Conservation (phyloP, 768 basidiomycete genomes). For the Lyophyllum atratum region DNA sequence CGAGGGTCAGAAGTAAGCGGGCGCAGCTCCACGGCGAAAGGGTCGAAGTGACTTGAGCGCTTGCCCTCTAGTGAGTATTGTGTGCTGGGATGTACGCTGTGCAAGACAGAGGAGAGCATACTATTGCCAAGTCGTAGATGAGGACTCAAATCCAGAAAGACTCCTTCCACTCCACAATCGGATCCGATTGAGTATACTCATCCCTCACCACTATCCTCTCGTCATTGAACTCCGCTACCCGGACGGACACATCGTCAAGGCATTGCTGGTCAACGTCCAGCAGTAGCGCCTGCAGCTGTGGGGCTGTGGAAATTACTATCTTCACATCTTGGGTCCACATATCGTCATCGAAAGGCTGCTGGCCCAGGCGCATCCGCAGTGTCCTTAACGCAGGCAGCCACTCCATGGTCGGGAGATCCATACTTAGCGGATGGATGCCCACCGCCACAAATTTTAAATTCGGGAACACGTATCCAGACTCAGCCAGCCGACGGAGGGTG, state of each 20-base stretch:
- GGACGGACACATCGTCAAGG: neutral
- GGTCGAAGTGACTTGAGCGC: too few species aligned
- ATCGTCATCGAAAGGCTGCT: neutral
- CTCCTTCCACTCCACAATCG: neutral
- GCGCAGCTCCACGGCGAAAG: too few species aligned
- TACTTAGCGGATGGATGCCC: neutral
- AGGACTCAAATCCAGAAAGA: neutral
- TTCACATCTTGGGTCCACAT: neutral
- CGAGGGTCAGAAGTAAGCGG: too few species aligned
- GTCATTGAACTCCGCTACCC: neutral
- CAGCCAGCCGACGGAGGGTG: neutral
- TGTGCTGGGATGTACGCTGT: too few species aligned
- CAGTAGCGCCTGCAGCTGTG: neutral
- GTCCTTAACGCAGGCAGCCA: neutral
- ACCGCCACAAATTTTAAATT: neutral
- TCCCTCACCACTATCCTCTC: neutral
- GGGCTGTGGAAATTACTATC: neutral
- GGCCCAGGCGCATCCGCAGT: neutral
- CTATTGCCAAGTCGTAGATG: too few species aligned
- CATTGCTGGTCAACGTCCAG: neutral
- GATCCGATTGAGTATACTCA: neutral
- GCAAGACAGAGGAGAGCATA: too few species aligned
- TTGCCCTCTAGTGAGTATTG: too few species aligned
- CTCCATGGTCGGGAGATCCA: neutral
- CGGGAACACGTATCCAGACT: slow-evolving; percentile 1